These are phyloP conservation scores for Metschnikowia matae DNA, from an alignment of 805 yeast species.

Conservation along the genomic window DNA sequence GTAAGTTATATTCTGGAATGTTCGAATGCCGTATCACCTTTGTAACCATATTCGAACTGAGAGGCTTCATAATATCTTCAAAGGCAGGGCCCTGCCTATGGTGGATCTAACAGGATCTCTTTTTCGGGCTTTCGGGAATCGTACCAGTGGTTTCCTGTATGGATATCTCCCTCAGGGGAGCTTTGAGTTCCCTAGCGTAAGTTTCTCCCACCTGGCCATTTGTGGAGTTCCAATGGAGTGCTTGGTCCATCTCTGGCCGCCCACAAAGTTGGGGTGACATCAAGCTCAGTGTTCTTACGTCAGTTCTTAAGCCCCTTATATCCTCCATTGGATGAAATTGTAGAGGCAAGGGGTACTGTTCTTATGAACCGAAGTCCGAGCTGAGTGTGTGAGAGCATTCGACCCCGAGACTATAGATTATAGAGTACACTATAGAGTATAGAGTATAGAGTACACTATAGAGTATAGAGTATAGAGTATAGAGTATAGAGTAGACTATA, in stretches of 20 bases:
- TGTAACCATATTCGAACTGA: no score
- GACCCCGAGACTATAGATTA: no score
- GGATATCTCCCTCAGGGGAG: neutral
- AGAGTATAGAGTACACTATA: no score
- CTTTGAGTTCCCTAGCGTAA: conserved; percentile 1
- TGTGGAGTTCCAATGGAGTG: neutral
- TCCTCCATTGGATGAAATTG: neutral
- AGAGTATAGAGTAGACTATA: no score
- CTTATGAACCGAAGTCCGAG: conserved; percentile 22
- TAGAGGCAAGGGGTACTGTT: conserved; percentile 20
- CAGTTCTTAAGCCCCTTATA: neutral
- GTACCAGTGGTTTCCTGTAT: neutral
- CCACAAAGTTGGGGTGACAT: conserved; percentile 9
- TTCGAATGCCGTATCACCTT: no score
- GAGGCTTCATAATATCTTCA: no score
- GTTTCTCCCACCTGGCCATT: conserved; percentile 9
- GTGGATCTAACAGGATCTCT: no score
- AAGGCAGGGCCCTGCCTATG: no score
- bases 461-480: no score
- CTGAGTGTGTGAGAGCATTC: neutral
- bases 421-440: no score
- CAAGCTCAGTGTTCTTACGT: neutral
- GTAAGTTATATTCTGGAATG: no score
- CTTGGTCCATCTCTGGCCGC: conserved; percentile 1
- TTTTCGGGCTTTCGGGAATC: neutral